Percentiles rank a stretch among this genome's conserved stretches.
Conservation (phyloP, 352 stramenopile genomes). For the Hyaloperonospora brassicae region DNA sequence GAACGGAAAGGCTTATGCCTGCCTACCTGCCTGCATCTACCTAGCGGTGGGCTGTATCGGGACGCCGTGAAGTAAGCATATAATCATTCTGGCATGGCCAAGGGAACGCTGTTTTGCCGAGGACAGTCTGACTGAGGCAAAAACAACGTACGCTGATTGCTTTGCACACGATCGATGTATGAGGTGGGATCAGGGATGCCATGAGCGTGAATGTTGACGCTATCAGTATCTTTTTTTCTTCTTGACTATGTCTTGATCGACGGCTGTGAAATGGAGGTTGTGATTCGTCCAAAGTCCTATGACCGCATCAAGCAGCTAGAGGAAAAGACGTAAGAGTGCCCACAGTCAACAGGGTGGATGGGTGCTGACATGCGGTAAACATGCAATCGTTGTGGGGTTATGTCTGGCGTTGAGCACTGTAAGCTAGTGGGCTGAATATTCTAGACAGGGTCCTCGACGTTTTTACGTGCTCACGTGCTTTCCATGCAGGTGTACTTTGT, state of each 20-base stretch:
- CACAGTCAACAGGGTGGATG: conserved; percentile 83
- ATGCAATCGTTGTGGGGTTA: conserved; percentile 75
- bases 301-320: conserved; percentile 88
- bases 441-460: conserved; percentile 90
- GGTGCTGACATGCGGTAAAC: conserved; percentile 85
- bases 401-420: conserved; percentile 84
- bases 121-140: conserved; percentile 83
- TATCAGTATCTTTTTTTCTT: conserved; percentile 92
- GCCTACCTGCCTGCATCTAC: conserved; percentile 94
- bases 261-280: conserved; percentile 93
- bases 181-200: conserved; percentile 74
- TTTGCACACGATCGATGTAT: conserved; percentile 87
- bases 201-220: conserved; percentile 91
- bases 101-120: conserved; percentile 89
- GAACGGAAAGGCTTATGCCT: conserved; percentile 88
- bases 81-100: conserved; percentile 90
- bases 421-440: conserved; percentile 86
- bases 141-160: conserved; percentile 91
- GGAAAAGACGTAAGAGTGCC: conserved; percentile 92
- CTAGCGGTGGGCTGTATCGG: conserved; percentile 89
- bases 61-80: conserved; percentile 87
- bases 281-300: conserved; percentile 87
- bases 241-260: conserved; percentile 94
- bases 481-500: conserved; percentile 84
- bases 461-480: conserved; percentile 91